Evolutionary conservation across 83 land plant species (phyloP).

Genomic region (Larix sibirica): DNA sequence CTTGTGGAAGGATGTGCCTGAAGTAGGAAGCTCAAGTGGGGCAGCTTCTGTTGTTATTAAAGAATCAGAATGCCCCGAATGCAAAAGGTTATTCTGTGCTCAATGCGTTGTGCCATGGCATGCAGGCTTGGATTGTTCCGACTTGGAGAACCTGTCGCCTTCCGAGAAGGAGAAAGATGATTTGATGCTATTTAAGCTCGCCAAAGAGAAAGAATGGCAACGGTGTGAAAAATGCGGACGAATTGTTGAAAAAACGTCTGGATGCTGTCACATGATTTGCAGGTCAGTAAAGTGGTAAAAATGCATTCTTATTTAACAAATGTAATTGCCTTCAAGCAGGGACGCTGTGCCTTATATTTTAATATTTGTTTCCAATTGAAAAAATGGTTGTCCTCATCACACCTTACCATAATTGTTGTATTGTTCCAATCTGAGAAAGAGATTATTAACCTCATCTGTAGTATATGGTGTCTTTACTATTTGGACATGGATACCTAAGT

Average conservation of each 20-base stretch:
- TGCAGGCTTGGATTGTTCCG: conserved; percentile 22
- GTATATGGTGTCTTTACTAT: too few species aligned
- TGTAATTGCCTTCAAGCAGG: too few species aligned
- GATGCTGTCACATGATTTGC: conserved; percentile 16
- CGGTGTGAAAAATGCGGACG: conserved; percentile 10
- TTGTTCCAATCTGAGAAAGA: too few species aligned
- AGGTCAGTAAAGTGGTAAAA: conserved; percentile 9
- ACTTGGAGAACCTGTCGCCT: conserved; percentile 18
- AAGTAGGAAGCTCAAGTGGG: not conserved
- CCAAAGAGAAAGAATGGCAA: conserved; percentile 17
- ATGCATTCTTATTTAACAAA: too few species aligned
- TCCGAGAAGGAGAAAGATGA: conserved; percentile 12
- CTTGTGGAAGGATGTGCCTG: conserved; percentile 17
- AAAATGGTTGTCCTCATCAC: too few species aligned
- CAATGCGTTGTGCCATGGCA: conserved; percentile 43
- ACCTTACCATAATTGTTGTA: too few species aligned
- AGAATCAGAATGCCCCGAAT: conserved; percentile 27
- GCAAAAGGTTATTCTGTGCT: conserved; percentile 41
- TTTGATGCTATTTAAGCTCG: not conserved
- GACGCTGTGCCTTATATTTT: too few species aligned
- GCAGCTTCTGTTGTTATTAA: conserved; percentile 1
- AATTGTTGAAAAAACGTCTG: conserved; percentile 1
- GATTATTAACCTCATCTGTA: too few species aligned
- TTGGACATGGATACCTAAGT: too few species aligned
- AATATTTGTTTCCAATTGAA: too few species aligned